These are phyloP conservation scores for Azolla pinnata DNA, from an alignment of 75 land plant genomes.

Conservation along the genomic window DNA sequence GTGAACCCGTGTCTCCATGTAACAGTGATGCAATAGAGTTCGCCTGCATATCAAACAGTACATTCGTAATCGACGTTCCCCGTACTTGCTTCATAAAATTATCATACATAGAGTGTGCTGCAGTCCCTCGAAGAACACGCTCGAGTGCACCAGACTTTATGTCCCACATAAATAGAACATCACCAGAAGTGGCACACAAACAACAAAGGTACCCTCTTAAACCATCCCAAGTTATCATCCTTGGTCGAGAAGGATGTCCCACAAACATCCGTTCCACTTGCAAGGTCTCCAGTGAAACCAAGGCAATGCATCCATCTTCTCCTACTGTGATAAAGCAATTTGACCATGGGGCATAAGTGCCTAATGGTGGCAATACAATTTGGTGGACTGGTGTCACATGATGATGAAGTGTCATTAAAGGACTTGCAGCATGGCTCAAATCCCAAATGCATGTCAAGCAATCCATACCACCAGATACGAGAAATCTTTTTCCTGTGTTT, in stretches of 20 bases:
- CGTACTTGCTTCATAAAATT: slow-evolving; percentile 42
- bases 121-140: slow-evolving; percentile 61
- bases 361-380: slow-evolving; percentile 51
- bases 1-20: slow-evolving; percentile 27
- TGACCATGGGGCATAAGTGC: slow-evolving; percentile 52
- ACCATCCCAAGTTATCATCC: slow-evolving; percentile 65
- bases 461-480: slow-evolving; percentile 76
- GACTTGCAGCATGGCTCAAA: slow-evolving; percentile 38
- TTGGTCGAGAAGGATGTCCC: slow-evolving; percentile 57
- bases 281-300: slow-evolving; percentile 64
- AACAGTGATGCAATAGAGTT: slow-evolving; percentile 51
- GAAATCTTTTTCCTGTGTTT: slow-evolving; percentile 13
- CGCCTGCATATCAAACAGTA: slow-evolving; percentile 24
- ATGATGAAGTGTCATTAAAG: slow-evolving; percentile 58
- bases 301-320: slow-evolving; percentile 64
- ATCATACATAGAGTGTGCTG: slow-evolving; percentile 68
- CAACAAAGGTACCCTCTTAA: slow-evolving; percentile 72
- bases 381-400: slow-evolving; percentile 78
- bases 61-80: slow-evolving; percentile 21
- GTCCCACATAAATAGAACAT: slow-evolving; percentile 72
- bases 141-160: slow-evolving; percentile 79
- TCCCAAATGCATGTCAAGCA: slow-evolving; percentile 76
- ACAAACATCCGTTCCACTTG: slow-evolving; percentile 79
- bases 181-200: slow-evolving; percentile 36
- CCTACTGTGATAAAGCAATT: slow-evolving; percentile 73